Conservation (phyloP, 2,329 filamentous ascomycete species). For the Rhinocladiella similis region DNA sequence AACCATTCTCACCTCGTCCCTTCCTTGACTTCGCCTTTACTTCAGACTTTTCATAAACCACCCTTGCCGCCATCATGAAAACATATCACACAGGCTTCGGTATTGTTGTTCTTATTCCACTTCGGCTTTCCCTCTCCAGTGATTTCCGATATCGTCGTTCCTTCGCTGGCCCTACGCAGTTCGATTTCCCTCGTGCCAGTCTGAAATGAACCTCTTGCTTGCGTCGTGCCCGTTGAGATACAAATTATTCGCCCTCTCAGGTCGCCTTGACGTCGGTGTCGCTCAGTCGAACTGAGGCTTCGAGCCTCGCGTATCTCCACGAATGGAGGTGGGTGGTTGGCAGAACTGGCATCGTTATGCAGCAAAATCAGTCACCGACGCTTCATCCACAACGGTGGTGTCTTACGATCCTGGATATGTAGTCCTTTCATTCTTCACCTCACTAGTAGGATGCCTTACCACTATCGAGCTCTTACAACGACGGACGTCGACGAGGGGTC, state of each 20-base stretch:
- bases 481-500: slow-evolving; percentile 66
- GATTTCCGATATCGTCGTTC: background rate
- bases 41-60: background rate
- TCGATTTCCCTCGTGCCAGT: background rate
- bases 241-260: background rate
- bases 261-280: background rate
- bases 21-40: background rate
- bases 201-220: background rate
- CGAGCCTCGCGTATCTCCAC: background rate
- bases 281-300: background rate
- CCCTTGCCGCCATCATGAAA: background rate
- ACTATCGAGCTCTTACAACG: slow-evolving; percentile 81
- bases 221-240: background rate
- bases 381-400: slow-evolving; percentile 5
- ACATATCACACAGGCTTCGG: background rate
- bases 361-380: background rate
- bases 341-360: background rate
- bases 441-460: slow-evolving; percentile 73
- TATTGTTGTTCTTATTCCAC: background rate
- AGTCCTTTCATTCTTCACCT: slow-evolving; percentile 67
- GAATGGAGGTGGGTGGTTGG: slow-evolving; percentile 11
- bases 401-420: slow-evolving; percentile 40
- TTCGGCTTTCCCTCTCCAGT: background rate
- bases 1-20: background rate
- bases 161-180: background rate